Base-by-base conservation (phyloP, 2,329 filamentous ascomycete species). In the Clarireedia paspali region DNA sequence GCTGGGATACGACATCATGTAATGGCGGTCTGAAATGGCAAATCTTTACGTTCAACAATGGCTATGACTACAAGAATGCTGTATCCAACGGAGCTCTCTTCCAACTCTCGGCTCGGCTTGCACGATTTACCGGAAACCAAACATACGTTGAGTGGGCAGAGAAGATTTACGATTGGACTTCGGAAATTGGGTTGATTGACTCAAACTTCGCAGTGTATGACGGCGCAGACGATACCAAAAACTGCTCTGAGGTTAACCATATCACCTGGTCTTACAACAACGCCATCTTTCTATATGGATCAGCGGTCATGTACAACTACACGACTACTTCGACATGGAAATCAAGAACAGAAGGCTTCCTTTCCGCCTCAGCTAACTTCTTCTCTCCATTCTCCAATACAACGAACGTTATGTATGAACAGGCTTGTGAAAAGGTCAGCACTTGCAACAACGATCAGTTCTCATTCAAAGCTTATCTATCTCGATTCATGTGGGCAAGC, bases 21-120 rank as follows among this genome's bases (percentile, higher is more conserved):
- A 77, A 76, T 26, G 89, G 89, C 58, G 90, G 89, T 4, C 73
- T 94, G 47, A 77, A 82, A 56, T 92, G 88, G 88, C 89, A 95
- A 73, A 90, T 95, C 62, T 91, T 85, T 69, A 73, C 79, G 1
- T 81, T 80, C 64, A 92, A 95, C 68, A 83, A 83, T 59, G 90
- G 89, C 14, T 85, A 91, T 68, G 78, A 83, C 66, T 94, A 95
- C 79, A 94, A 91, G 72, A 92, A 92, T 73, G 79, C 84, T 15
- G 82, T 91, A 63, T 85, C 84, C 59, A 94, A 94, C 69, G 89
- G 88, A 44, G 85, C 84, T n/a, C 83, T 94, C 68, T 91, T 95
- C 70, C 86, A 91, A 65, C 77, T 95, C 12, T 84, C 86, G 4
- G 88, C 89, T 1, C 84, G 89, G 17, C 77, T 92, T 14, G 87